Evolutionary conservation across 2,329 filamentous ascomycete species (phyloP).

Genomic region (Ustulina deusta): DNA sequence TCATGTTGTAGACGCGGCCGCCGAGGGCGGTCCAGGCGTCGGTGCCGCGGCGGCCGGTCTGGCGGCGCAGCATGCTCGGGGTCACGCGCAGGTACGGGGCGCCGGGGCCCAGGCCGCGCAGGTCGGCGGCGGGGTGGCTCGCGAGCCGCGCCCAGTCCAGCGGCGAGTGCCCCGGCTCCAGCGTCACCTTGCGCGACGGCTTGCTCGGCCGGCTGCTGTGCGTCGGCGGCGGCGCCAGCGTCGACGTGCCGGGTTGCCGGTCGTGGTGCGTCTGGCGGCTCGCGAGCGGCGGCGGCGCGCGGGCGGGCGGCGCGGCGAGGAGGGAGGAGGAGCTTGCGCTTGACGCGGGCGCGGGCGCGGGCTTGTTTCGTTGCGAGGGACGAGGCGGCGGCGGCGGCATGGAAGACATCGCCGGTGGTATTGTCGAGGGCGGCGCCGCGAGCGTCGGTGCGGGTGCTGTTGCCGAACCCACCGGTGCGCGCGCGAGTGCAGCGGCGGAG

Average conservation of each 20-base stretch:
- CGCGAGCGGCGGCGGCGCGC: slow-evolving; percentile 54
- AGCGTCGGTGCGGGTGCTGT: slow-evolving; percentile 34
- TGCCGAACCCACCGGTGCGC: slow-evolving; percentile 29
- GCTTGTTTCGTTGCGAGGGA: slow-evolving; percentile 45
- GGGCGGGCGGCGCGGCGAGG: slow-evolving; percentile 48
- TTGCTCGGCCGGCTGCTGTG: slow-evolving; percentile 65
- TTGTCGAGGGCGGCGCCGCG: slow-evolving; percentile 26
- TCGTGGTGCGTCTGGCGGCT: slow-evolving; percentile 50
- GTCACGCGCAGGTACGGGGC: slow-evolving; percentile 78
- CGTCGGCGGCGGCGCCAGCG: slow-evolving; percentile 67
- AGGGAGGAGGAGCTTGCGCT: slow-evolving; percentile 30
- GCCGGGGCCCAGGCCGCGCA: slow-evolving; percentile 69
- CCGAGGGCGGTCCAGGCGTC: slow-evolving; percentile 93
- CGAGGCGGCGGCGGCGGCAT: slow-evolving; percentile 45
- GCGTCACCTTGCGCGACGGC: slow-evolving; percentile 76
- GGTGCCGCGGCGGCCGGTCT: slow-evolving; percentile 84
- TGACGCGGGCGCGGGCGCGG: slow-evolving; percentile 30
- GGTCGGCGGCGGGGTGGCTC: slow-evolving; percentile 70
- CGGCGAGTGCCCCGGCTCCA: slow-evolving; percentile 92
- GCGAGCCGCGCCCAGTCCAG: slow-evolving; percentile 93
- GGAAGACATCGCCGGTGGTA: slow-evolving; percentile 37
- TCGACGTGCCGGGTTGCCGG: slow-evolving; percentile 51
- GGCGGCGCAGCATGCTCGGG: slow-evolving; percentile 79
- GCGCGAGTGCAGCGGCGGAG: slow-evolving; percentile 46
- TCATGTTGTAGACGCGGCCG: slow-evolving; percentile 94